Evolutionary conservation across 768 basidiomycete genomes (phyloP).

Genomic region (Pleurotus citrinopileatus): DNA sequence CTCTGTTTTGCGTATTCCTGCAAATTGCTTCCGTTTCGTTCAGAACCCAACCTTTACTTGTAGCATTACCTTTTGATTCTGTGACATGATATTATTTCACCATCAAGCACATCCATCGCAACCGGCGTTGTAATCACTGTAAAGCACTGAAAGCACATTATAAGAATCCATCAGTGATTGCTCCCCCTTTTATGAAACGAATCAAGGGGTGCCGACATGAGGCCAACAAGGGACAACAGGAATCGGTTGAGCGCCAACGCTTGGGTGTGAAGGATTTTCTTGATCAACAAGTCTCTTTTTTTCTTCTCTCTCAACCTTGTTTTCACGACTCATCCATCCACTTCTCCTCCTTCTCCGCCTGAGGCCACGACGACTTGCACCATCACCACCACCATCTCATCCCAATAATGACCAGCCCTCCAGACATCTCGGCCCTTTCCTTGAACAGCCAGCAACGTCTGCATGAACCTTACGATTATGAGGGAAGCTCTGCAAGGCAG

Average conservation of each 20-base stretch:
- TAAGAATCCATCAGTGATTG: neutral
- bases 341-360: conserved; percentile 26
- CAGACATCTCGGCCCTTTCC: conserved; percentile 76
- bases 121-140: too few species aligned
- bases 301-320: conserved; percentile 3
- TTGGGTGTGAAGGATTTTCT: conserved; percentile 5
- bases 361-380: neutral
- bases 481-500: conserved; percentile 54
- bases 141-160: too few species aligned
- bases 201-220: conserved; percentile 8
- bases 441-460: conserved; percentile 69
- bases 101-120: too few species aligned
- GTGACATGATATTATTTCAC: neutral
- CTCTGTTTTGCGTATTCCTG: neutral
- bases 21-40: neutral
- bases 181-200: conserved; percentile 6
- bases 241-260: conserved; percentile 3
- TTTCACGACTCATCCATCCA: conserved; percentile 24
- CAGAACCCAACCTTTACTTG: neutral
- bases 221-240: conserved; percentile 10
- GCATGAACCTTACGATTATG: conserved; percentile 86
- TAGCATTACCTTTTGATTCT: neutral
- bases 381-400: neutral
- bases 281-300: conserved; percentile 8
- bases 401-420: conserved; percentile 74